Base-by-base conservation (phyloP, 371 early-diverging fungal genomes). In the Saksenaea oblongispora region DNA sequence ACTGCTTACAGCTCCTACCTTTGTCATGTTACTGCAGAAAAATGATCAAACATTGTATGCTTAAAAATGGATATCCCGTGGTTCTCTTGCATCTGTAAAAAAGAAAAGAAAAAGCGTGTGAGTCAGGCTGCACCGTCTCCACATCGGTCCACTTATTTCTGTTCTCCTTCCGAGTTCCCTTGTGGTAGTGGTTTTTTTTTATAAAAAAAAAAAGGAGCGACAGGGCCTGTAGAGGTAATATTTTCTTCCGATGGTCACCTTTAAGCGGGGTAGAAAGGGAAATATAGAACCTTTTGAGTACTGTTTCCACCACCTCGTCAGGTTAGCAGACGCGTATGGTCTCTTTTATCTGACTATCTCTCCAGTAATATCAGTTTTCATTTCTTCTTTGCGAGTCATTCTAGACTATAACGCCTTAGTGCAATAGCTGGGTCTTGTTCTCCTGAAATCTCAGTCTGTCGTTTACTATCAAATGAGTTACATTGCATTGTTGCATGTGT, bases 391-490 rank as follows among this genome's bases (percentile, higher is more conserved):
- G 14, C 42, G 14, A 41, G n/a, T 7, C 14, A n/a, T 14, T 13
- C n/a, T 5, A 41, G 5, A 17, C 5, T 17, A 5, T 41, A 41
- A 14, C 14, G 8, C 4, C 9, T 7, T 22, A 47, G 10, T 22
- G 31, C 31, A 31, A 31, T 31, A 31, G 31, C 31, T 31, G 31
- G 31, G 31, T 7, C 31, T 31, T 31, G 31, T 31, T 31, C 31
- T 31, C 31, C 31, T 31, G 31, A 31, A 31, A 31, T 31, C 7
- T 4, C 31, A 31, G 7, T 31, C 31, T 31, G 7, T 31, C 31
- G 2, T 61, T 61, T 35, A 51, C 34, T 35, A n/a, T 34, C 34
- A 11, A 53, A 36, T 53, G 61, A 61, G 61, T 53, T 31, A 35
- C 61, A 31, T 47, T 54, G 61, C 61, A 61, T 58, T 15, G 31